Conservation (phyloP, 2,329 filamentous ascomycete species). For the Magnaporthiopsis rhizophila region DNA sequence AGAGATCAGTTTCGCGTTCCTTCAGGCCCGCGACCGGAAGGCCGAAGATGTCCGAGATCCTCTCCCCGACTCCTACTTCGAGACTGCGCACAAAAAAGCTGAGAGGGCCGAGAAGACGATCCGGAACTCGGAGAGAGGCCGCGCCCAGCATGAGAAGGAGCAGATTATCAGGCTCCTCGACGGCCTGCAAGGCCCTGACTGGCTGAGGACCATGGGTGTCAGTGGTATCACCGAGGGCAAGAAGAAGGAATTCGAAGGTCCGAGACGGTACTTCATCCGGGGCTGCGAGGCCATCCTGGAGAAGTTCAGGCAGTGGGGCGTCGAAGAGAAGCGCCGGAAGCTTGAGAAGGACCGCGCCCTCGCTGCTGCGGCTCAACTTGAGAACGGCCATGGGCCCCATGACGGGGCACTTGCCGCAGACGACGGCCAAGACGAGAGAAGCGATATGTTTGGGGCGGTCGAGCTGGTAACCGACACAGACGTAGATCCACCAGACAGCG, state of each 20-base stretch:
- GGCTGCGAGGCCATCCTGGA: constrained; percentile 75
- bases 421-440: constrained; percentile 15
- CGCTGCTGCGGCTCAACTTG: constrained; percentile 26
- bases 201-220: constrained; percentile 87
- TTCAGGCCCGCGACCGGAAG: constrained; percentile 37
- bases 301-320: constrained; percentile 82
- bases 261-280: constrained; percentile 74
- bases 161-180: constrained; percentile 62
- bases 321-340: constrained; percentile 81
- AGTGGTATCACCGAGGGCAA: constrained; percentile 76
- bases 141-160: constrained; percentile 59
- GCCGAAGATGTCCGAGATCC: constrained; percentile 40
- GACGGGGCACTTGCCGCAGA: background rate
- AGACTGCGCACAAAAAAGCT: constrained; percentile 47
- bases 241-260: constrained; percentile 79
- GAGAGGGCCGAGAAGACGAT: constrained; percentile 55
- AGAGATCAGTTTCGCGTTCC: constrained; percentile 46
- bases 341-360: constrained; percentile 62
- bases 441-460: background rate
- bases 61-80: constrained; percentile 46
- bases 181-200: constrained; percentile 82
- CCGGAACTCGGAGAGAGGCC: constrained; percentile 55
- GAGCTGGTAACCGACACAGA: constrained; percentile 17
- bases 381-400: constrained; percentile 12
- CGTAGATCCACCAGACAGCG: constrained; percentile 53